Conservation (phyloP, 495 filamentous ascomycete species). For the Aspergillus mulundensis region DNA sequence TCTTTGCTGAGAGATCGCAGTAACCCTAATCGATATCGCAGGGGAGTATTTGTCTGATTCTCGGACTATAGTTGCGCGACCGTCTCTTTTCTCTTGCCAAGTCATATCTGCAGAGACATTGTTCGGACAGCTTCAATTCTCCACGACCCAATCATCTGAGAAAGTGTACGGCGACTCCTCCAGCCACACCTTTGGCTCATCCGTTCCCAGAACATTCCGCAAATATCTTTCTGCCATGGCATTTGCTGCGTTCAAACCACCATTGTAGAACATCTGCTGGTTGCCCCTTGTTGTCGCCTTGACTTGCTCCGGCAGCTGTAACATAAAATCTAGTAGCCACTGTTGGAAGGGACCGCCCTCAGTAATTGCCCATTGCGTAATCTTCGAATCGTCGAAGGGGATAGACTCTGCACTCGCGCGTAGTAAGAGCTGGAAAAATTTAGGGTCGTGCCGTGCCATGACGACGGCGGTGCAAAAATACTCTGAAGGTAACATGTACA, state of each 20-base stretch:
- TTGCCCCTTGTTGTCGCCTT: constrained; percentile 10
- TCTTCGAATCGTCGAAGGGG: constrained; percentile 28
- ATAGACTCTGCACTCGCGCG: constrained; percentile 41
- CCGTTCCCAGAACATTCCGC: constrained; percentile 25
- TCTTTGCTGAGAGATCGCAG: too few species aligned
- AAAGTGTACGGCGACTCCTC: constrained; percentile 20
- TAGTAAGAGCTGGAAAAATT: constrained; percentile 33
- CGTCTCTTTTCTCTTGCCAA: too few species aligned
- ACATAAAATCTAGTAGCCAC: constrained; percentile 38
- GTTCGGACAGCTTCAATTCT: background rate
- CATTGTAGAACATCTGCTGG: constrained; percentile 25
- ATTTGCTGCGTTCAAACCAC: constrained; percentile 22
- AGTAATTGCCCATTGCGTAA: constrained; percentile 36
- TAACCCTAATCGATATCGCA: too few species aligned
- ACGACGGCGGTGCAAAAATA: constrained; percentile 30
- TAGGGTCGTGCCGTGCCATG: constrained; percentile 19
- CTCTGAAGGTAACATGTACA: constrained; percentile 26
- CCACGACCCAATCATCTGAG: background rate
- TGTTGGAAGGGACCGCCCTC: constrained; percentile 22
- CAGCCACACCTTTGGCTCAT: constrained; percentile 23
- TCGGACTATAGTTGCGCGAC: too few species aligned
- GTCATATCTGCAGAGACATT: background rate
- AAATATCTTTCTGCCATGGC: constrained; percentile 25
- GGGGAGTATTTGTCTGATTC: too few species aligned
- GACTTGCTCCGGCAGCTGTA: constrained; percentile 26